Conservation (phyloP, 2,329 filamentous ascomycete genomes). For the Lasiodiplodia theobromae region DNA sequence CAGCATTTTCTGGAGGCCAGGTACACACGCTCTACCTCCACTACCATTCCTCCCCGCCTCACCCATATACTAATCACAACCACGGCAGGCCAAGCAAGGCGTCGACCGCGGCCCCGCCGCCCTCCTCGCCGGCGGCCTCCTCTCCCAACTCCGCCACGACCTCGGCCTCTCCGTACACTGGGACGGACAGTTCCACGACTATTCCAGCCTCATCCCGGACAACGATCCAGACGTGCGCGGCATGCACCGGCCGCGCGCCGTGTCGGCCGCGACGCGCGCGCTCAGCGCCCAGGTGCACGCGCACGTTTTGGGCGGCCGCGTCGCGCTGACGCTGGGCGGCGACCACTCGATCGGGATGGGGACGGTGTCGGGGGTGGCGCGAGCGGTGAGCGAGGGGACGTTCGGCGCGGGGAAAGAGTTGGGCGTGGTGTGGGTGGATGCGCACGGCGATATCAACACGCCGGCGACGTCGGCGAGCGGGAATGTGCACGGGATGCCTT, state of each 20-base stretch:
- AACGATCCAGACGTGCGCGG: constrained; percentile 80
- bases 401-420: constrained; percentile 82
- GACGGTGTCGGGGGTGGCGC: constrained; percentile 85
- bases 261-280: constrained; percentile 81
- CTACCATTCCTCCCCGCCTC: not conserved
- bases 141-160: constrained; percentile 81
- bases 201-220: constrained; percentile 74
- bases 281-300: constrained; percentile 86
- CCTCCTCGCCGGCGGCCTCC: constrained; percentile 86
- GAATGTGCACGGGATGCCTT: constrained; percentile 98
- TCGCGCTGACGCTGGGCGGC: constrained; percentile 91
- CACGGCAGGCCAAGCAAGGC: constrained; percentile 74
- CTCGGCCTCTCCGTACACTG: constrained; percentile 88
- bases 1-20: constrained; percentile 86
- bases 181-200: constrained; percentile 82
- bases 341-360: constrained; percentile 98
- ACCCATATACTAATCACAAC: constrained; percentile 29
- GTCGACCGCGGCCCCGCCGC: constrained; percentile 91
- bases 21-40: constrained; percentile 56
- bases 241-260: constrained; percentile 93
- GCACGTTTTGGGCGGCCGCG: constrained; percentile 81
- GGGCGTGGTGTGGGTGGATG: constrained; percentile 98
- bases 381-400: constrained; percentile 84
- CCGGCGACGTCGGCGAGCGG: constrained; percentile 88
- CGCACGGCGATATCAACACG: constrained; percentile 97